Evolutionary conservation across 345 rosid species (phyloP).

Genomic region (Mallotus nudiflorus): DNA sequence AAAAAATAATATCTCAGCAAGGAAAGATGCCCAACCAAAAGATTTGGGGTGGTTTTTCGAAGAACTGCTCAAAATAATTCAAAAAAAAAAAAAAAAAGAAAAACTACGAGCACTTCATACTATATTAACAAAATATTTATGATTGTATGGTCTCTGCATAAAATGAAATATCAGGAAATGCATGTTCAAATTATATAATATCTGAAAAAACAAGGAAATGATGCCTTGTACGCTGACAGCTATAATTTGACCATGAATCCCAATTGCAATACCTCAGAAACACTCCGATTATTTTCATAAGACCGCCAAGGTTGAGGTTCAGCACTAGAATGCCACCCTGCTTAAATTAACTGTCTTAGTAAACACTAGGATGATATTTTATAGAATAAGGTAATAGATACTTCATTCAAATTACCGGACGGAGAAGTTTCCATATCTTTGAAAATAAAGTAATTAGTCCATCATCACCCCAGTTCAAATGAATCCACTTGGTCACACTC

Average conservation of each 20-base stretch:
- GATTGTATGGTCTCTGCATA: neutral
- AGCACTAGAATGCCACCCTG: constrained; percentile 88
- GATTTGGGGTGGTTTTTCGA: no score
- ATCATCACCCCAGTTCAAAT: constrained; percentile 95
- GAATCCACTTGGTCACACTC: constrained; percentile 98
- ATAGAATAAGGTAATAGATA: neutral
- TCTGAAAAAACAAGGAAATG: neutral
- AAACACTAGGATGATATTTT: neutral
- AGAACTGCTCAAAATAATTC: no score
- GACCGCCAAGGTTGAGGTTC: constrained; percentile 99
- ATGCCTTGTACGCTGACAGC: no score
- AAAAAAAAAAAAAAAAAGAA: neutral
- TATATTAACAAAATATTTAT: neutral
- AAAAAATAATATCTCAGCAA: neutral
- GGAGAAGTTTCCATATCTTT: constrained; percentile 77
- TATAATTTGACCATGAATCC: neutral
- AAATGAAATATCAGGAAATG: neutral
- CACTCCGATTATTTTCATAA: constrained; percentile 74
- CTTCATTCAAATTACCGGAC: constrained; percentile 44
- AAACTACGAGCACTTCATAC: neutral
- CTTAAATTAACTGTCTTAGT: neutral
- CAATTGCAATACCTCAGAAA: constrained; percentile 65
- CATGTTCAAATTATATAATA: neutral
- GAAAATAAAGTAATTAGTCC: constrained; percentile 75
- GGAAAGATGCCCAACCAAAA: no score